Conservation (phyloP, 768 basidiomycete species). For the Russula sp. region DNA sequence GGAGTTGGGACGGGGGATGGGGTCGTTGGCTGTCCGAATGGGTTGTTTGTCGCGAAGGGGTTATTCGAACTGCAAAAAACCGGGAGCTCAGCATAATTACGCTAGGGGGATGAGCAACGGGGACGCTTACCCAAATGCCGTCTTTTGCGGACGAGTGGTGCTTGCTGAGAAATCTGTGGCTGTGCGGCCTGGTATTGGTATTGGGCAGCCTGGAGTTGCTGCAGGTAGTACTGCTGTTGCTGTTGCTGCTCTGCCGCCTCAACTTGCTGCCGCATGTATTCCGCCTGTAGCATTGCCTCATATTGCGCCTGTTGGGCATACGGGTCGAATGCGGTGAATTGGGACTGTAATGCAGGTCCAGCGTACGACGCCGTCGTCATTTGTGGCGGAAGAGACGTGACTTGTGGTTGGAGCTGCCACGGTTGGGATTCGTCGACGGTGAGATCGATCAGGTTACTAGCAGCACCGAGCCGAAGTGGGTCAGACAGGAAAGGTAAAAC, state of each 20-base stretch:
- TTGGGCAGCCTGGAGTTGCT: constrained; percentile 53
- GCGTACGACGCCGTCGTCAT: constrained; percentile 9
- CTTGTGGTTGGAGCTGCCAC: constrained; percentile 32
- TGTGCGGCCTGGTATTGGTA: constrained; percentile 18
- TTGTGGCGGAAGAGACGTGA: constrained; percentile 28
- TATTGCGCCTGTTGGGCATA: constrained; percentile 87
- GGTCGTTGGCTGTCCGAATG: constrained; percentile 53
- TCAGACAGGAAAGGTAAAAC: constrained; percentile 6
- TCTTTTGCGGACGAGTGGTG: constrained; percentile 36
- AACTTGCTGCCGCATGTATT: constrained; percentile 67
- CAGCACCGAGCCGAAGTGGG: constrained; percentile 1
- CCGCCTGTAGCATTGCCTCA: constrained; percentile 71
- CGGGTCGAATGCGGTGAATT: constrained; percentile 82
- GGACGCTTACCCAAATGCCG: constrained; percentile 50
- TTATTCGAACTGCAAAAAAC: constrained; percentile 10
- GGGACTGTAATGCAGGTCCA: constrained; percentile 29
- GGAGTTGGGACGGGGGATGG: constrained; percentile 40
- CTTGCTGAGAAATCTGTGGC: constrained; percentile 1
- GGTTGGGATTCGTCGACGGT: constrained; percentile 29
- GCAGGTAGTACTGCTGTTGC: constrained; percentile 45
- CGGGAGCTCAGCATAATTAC: neutral
- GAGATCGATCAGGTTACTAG: constrained; percentile 23
- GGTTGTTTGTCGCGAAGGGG: constrained; percentile 51
- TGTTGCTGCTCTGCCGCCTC: constrained; percentile 40
- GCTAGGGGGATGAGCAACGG: neutral